phyloP scores from a whole-genome alignment of 2,329 filamentous ascomycete species.

The Botryotinia narcissicola region DNA sequence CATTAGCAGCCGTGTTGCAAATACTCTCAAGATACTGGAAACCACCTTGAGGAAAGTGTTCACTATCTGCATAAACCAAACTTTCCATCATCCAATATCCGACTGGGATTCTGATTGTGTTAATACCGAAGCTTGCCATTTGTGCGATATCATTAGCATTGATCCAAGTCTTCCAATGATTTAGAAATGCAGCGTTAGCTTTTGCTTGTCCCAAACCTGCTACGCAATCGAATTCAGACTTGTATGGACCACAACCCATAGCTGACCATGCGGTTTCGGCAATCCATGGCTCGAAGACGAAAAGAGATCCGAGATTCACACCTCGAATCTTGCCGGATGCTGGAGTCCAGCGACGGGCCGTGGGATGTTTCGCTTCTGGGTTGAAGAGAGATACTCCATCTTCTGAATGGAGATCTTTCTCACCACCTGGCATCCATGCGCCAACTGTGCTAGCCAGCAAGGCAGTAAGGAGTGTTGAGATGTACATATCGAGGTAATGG shows the following conservation, averaged over 20 bases:
- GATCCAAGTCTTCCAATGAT: slow-evolving; percentile 50
- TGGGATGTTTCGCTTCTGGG: slow-evolving; percentile 7
- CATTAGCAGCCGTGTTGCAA: slow-evolving; percentile 44
- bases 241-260: slow-evolving; percentile 45
- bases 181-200: slow-evolving; percentile 45
- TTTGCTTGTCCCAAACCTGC: slow-evolving; percentile 43
- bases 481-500: background rate
- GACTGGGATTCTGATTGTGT: slow-evolving; percentile 49
- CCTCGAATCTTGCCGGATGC: slow-evolving; percentile 45
- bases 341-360: slow-evolving; percentile 14
- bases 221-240: slow-evolving; percentile 50
- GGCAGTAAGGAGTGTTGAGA: slow-evolving; percentile 10
- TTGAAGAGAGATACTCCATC: slow-evolving; percentile 18
- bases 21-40: slow-evolving; percentile 45
- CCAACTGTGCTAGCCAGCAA: slow-evolving; percentile 11
- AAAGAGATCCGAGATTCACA: slow-evolving; percentile 49
- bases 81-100: slow-evolving; percentile 52
- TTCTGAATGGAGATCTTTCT: slow-evolving; percentile 6
- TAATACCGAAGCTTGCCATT: slow-evolving; percentile 47
- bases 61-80: slow-evolving; percentile 43
- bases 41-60: slow-evolving; percentile 49
- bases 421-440: slow-evolving; percentile 18
- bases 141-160: slow-evolving; percentile 45
- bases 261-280: slow-evolving; percentile 41
- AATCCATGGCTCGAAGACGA: slow-evolving; percentile 51